Base-by-base conservation (phyloP, 345 rosid genomes). In the Arabis alpina region DNA sequence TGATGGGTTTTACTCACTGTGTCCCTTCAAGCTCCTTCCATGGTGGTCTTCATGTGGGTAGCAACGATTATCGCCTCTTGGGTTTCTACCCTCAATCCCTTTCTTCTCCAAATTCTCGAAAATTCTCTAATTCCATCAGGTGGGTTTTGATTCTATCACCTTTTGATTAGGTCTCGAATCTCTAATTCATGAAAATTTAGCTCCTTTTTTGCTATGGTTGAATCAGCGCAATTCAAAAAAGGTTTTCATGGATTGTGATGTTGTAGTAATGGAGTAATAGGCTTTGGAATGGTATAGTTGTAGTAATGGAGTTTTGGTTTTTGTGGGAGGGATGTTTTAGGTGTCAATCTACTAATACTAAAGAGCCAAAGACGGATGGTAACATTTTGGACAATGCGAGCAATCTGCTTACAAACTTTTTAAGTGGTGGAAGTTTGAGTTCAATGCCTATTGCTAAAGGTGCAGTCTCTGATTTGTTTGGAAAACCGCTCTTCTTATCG, bases 391-490 rank as follows among this genome's bases (percentile, higher is more conserved):
- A 90, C 78, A 88, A 83, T 77, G 97, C 97, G 0, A 93, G 97
- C 77, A 93, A 93, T 66, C 79, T 91, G 60, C 87, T 93, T 16
- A 93, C 98, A 13, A 88, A 81, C 74, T 71, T 93, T 11, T 78
- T 90, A 59, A 93, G 86, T 64, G 98, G 98, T 19, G 96, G 92
- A 37, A 84, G 64, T 71, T 83, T 90, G 58, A 86, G 87, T 34
- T 82, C 92, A 13, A 86, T 88, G 98, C 98, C 96, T 48, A 74
- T 61, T 50, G 98, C 98, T 71, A 84, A 93, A 87, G 97, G 97
- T 6, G 89, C 96, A 10, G 98, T 88, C 62, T 83, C 98, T 41
- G 97, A 93, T 87, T 81, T 90, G 78, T 87, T 93, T 70, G 86
- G 76, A 41, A 87, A 88, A 45, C 96, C 97, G 32, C 88, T 88